Conservation (phyloP, 2,329 filamentous ascomycete genomes). For the Aspergillus ochraceus region DNA sequence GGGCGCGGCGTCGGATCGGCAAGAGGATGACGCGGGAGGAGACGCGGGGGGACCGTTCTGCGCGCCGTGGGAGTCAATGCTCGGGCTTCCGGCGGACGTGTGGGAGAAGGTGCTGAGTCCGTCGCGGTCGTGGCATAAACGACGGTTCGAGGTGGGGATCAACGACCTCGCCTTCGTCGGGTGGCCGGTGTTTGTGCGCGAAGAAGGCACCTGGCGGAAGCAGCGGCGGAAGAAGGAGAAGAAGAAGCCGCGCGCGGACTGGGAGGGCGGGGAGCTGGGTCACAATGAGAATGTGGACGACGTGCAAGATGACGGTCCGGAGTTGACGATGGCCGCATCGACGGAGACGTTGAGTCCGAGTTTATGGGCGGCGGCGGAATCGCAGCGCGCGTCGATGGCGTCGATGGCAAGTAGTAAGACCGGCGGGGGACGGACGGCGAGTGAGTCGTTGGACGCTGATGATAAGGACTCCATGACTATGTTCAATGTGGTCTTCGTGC, state of each 20-base stretch:
- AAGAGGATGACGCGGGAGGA: conserved; percentile 22
- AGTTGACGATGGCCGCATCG: conserved; percentile 30
- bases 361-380: conserved; percentile 21
- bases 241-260: conserved; percentile 35
- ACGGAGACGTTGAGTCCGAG: conserved; percentile 26
- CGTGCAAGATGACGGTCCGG: conserved; percentile 33
- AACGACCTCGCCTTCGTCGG: conserved; percentile 79
- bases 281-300: conserved; percentile 38
- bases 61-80: conserved; percentile 59
- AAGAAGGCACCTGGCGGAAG: conserved; percentile 75
- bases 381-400: conserved; percentile 22
- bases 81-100: conserved; percentile 72
- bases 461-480: conserved; percentile 76
- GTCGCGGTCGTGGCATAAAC: conserved; percentile 73
- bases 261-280: conserved; percentile 35
- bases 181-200: conserved; percentile 77
- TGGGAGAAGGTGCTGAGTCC: conserved; percentile 80
- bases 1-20: conserved; percentile 28
- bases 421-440: conserved; percentile 16
- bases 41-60: conserved; percentile 23
- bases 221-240: conserved; percentile 53
- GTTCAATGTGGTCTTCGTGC: conserved; percentile 95
- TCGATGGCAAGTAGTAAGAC: conserved; percentile 20
- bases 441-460: conserved; percentile 28
- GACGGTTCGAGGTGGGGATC: conserved; percentile 76